phyloP scores from a whole-genome alignment of 352 stramenopile species.

The Pythium apleroticum region DNA sequence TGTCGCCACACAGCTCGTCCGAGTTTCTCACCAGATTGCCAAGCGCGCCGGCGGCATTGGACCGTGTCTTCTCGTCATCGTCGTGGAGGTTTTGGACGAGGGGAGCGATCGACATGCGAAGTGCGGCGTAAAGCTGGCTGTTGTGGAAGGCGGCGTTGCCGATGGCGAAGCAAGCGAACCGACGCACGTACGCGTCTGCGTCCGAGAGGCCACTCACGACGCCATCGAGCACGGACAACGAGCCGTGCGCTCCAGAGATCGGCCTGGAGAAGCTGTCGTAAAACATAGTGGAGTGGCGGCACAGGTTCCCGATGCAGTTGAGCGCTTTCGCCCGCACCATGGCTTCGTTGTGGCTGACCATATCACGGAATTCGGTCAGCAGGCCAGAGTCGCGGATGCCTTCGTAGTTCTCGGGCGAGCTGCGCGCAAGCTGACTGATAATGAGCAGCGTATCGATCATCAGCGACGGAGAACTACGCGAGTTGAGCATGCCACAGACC shows the following conservation, averaged over 20 bases:
- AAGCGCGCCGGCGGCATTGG: constrained; percentile 90
- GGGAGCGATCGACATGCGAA: constrained; percentile 63
- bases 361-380: constrained; percentile 46
- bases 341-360: constrained; percentile 63
- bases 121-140: constrained; percentile 63
- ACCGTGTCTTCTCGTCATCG: constrained; percentile 88
- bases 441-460: constrained; percentile 85
- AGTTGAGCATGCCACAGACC: constrained; percentile 55
- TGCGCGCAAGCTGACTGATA: constrained; percentile 84
- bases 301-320: constrained; percentile 93
- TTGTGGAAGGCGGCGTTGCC: constrained; percentile 93
- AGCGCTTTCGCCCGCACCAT: constrained; percentile 87
- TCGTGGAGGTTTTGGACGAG: constrained; percentile 72
- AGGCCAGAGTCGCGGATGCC: constrained; percentile 57
- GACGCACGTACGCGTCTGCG: constrained; percentile 77
- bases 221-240: constrained; percentile 48
- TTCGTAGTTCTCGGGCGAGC: constrained; percentile 71
- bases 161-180: constrained; percentile 94
- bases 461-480: constrained; percentile 49
- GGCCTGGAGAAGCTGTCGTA: constrained; percentile 63
- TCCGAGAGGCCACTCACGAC: constrained; percentile 66
- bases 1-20: constrained; percentile 58
- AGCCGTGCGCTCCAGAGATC: constrained; percentile 6
- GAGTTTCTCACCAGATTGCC: constrained; percentile 93
- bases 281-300: constrained; percentile 88